Evolutionary conservation across 768 basidiomycete species (phyloP).

Genomic region (Gymnopilus junonius): DNA sequence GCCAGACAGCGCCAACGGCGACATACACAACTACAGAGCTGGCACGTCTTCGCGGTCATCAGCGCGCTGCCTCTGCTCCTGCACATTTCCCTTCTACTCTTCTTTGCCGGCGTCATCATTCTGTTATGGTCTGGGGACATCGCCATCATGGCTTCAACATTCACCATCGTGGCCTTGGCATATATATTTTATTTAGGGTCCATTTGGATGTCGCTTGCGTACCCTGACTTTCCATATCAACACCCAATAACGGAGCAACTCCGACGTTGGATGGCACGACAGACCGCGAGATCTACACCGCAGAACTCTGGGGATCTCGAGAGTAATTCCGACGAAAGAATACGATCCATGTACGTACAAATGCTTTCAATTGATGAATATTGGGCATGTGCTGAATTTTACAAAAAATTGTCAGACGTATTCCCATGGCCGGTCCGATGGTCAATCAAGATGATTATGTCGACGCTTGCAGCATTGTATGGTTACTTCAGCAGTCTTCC

Average conservation of each 20-base stretch:
- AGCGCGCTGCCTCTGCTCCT: conserved; percentile 43
- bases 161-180: conserved; percentile 37
- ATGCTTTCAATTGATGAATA: not conserved
- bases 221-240: conserved; percentile 45
- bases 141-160: conserved; percentile 36
- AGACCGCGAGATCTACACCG: not conserved
- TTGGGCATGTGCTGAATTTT: not conserved
- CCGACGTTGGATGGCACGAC: conserved; percentile 21
- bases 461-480: conserved; percentile 41
- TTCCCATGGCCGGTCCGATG: conserved; percentile 4
- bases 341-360: conserved; percentile 11
- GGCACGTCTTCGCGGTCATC: conserved; percentile 45
- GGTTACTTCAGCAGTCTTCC: conserved; percentile 40
- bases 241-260: conserved; percentile 43
- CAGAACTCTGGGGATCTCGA: conserved; percentile 13
- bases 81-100: conserved; percentile 44
- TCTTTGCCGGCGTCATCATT: conserved; percentile 46
- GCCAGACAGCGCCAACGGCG: conserved; percentile 42
- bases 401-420: conserved; percentile 13
- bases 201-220: conserved; percentile 41
- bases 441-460: conserved; percentile 32
- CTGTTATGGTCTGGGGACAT: conserved; percentile 43
- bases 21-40: conserved; percentile 37
- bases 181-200: conserved; percentile 42
- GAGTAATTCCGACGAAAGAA: conserved; percentile 7